Conservation (phyloP, 129 eudicot genomes). For the Tanacetum coccineum region DNA sequence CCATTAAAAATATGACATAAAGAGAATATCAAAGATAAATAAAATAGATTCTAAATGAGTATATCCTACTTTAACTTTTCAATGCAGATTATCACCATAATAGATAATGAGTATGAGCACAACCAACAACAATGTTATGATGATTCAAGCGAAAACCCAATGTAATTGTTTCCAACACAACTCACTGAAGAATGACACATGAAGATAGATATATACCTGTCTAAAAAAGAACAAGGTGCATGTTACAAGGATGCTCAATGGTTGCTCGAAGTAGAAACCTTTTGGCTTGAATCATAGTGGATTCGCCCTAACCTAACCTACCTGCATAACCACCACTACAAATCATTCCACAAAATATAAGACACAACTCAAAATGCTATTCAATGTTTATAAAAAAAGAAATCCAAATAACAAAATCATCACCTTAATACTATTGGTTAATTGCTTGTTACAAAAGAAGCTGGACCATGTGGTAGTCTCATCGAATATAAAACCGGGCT, state of each 20-base stretch:
- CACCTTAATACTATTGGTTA: slow-evolving; percentile 81
- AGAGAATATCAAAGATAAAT: too few relatives aligned
- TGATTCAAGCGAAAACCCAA: too few relatives aligned
- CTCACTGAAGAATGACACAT: neutral
- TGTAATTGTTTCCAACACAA: neutral
- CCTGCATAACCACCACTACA: slow-evolving; percentile 49
- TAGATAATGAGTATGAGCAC: too few relatives aligned
- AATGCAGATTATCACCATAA: too few relatives aligned
- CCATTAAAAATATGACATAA: too few relatives aligned
- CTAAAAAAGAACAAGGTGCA: slow-evolving; percentile 81
- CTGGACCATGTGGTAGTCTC: slow-evolving; percentile 69
- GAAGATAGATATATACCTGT: slow-evolving; percentile 44
- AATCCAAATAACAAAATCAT: too few relatives aligned
- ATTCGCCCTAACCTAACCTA: slow-evolving; percentile 83
- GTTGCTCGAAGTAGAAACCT: slow-evolving; percentile 70
- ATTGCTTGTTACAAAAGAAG: slow-evolving; percentile 59
- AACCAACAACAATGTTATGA: too few relatives aligned
- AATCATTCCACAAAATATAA: too few relatives aligned
- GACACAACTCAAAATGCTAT: too few relatives aligned
- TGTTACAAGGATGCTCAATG: slow-evolving; percentile 69
- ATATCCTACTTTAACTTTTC: too few relatives aligned
- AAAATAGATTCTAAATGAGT: too few relatives aligned
- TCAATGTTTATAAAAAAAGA: too few relatives aligned
- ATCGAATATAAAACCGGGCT: slow-evolving; percentile 84
- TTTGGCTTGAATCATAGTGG: slow-evolving; percentile 89